Evolutionary conservation across 768 basidiomycete genomes (phyloP).

Genomic region (Xerocomellus chrysenteron): DNA sequence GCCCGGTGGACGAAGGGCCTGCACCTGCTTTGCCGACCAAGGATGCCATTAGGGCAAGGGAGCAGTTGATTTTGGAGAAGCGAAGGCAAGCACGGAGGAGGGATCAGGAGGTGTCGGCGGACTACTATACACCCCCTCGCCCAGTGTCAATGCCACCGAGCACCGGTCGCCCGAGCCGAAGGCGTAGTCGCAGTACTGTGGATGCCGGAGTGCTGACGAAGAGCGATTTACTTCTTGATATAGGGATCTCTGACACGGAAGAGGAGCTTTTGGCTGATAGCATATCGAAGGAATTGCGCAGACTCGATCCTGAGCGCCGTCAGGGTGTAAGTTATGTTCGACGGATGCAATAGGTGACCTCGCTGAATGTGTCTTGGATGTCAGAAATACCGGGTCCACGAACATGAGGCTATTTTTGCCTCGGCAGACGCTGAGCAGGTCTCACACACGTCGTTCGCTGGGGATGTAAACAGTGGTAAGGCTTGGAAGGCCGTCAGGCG

Average conservation of each 20-base stretch:
- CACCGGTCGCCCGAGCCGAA: slow-evolving; percentile 51
- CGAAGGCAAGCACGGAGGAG: slow-evolving; percentile 58
- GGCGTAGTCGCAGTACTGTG: slow-evolving; percentile 78
- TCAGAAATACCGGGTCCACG: slow-evolving; percentile 80
- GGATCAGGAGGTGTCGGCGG: slow-evolving; percentile 47
- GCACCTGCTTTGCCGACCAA: slow-evolving; percentile 52
- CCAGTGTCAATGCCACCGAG: slow-evolving; percentile 24
- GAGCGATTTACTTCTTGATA: slow-evolving; percentile 37
- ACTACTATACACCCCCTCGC: slow-evolving; percentile 34
- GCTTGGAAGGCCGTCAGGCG: slow-evolving; percentile 88
- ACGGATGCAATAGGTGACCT: not conserved
- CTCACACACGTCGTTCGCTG: slow-evolving; percentile 67
- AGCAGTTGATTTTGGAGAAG: slow-evolving; percentile 70
- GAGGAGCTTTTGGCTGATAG: slow-evolving; percentile 63
- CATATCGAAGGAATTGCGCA: slow-evolving; percentile 72
- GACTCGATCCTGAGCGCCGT: slow-evolving; percentile 41
- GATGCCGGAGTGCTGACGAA: slow-evolving; percentile 54
- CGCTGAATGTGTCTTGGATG: slow-evolving; percentile 3
- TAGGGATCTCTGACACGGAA: slow-evolving; percentile 39
- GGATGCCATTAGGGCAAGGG: slow-evolving; percentile 63
- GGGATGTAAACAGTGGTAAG: slow-evolving; percentile 75
- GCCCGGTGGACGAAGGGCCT: slow-evolving; percentile 35
- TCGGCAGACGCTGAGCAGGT: slow-evolving; percentile 71
- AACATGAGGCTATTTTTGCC: slow-evolving; percentile 81
- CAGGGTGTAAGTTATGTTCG: slow-evolving; percentile 21